These are phyloP conservation scores for Kwoniella shivajii DNA, from an alignment of 1,284 basidiomycete species.

Conservation along the genomic window DNA sequence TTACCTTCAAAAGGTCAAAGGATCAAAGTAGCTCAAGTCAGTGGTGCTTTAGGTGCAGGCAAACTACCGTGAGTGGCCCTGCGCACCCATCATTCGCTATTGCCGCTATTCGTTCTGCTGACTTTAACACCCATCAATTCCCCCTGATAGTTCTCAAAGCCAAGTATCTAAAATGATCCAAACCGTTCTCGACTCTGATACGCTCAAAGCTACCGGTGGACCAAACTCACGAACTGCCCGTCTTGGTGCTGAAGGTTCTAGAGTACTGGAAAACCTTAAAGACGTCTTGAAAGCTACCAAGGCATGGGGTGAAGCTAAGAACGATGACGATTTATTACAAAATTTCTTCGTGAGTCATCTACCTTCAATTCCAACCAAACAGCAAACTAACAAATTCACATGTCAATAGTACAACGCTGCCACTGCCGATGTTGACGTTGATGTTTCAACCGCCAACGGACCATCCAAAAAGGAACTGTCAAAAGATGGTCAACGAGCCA, in stretches of 20 bases:
- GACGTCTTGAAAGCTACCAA: slow-evolving; percentile 45
- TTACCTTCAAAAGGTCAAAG: slow-evolving; percentile 33
- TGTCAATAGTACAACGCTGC: slow-evolving; percentile 39
- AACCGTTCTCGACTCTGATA: slow-evolving; percentile 43
- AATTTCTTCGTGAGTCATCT: slow-evolving; percentile 46
- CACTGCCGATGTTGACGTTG: slow-evolving; percentile 43
- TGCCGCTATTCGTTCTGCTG: not conserved
- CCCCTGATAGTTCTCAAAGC: slow-evolving; percentile 34
- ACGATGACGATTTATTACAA: slow-evolving; percentile 55
- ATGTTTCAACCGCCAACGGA: slow-evolving; percentile 33
- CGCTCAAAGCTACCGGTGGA: slow-evolving; percentile 49
- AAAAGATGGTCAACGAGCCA: slow-evolving; percentile 49
- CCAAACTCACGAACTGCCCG: slow-evolving; percentile 44
- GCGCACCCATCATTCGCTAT: not conserved
- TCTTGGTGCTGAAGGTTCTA: slow-evolving; percentile 44
- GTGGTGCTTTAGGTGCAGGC: slow-evolving; percentile 50
- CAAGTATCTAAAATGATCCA: slow-evolving; percentile 49
- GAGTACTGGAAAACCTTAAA: slow-evolving; percentile 46
- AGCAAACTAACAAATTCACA: not conserved
- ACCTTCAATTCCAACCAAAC: not conserved
- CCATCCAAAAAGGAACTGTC: slow-evolving; percentile 47
- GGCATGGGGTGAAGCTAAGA: slow-evolving; percentile 53
- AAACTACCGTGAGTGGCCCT: slow-evolving; percentile 46
- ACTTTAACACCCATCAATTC: not conserved
- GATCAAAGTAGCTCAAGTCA: slow-evolving; percentile 42